These are phyloP conservation scores for Xylaria sp. DNA, from an alignment of 2,329 filamentous ascomycete genomes.

Conservation along the genomic window DNA sequence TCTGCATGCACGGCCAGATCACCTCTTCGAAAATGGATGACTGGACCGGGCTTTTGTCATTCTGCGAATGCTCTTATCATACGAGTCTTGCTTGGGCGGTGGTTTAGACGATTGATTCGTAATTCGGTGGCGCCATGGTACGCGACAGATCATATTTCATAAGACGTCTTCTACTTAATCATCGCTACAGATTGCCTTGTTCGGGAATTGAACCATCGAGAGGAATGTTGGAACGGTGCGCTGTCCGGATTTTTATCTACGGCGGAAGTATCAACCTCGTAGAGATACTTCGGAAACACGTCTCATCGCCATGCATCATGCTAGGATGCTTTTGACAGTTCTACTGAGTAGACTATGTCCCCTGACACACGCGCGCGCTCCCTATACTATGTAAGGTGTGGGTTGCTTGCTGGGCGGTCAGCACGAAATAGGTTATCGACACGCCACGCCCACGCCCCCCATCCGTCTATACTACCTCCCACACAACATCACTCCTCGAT, in stretches of 20 bases:
- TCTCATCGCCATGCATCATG: slow-evolving; percentile 25
- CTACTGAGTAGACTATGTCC: slow-evolving; percentile 11
- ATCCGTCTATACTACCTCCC: slow-evolving; percentile 1
- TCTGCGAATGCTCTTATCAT: slow-evolving; percentile 13
- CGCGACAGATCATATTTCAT: slow-evolving; percentile 35
- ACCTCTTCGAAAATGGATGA: background rate
- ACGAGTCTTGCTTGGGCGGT: slow-evolving; percentile 20
- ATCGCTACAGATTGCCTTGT: slow-evolving; percentile 42
- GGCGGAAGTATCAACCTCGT: slow-evolving; percentile 29
- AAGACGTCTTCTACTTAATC: slow-evolving; percentile 16
- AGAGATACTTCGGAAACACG: slow-evolving; percentile 33
- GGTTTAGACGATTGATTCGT: slow-evolving; percentile 24
- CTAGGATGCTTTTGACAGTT: slow-evolving; percentile 38
- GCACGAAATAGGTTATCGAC: slow-evolving; percentile 22
- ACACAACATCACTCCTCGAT: slow-evolving; percentile 26
- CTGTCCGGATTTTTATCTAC: background rate
- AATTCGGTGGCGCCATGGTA: slow-evolving; percentile 10
- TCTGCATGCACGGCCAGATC: slow-evolving; percentile 3
- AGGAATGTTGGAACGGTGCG: background rate
- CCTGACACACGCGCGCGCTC: slow-evolving; percentile 20
- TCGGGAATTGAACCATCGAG: slow-evolving; percentile 18
- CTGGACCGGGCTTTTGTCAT: background rate
- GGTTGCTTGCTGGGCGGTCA: slow-evolving; percentile 21
- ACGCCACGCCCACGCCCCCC: slow-evolving; percentile 7
- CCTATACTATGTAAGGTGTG: slow-evolving; percentile 26